Evolutionary conservation across 139 green algal species (phyloP).

Genomic region (Coelastrella sp.): DNA sequence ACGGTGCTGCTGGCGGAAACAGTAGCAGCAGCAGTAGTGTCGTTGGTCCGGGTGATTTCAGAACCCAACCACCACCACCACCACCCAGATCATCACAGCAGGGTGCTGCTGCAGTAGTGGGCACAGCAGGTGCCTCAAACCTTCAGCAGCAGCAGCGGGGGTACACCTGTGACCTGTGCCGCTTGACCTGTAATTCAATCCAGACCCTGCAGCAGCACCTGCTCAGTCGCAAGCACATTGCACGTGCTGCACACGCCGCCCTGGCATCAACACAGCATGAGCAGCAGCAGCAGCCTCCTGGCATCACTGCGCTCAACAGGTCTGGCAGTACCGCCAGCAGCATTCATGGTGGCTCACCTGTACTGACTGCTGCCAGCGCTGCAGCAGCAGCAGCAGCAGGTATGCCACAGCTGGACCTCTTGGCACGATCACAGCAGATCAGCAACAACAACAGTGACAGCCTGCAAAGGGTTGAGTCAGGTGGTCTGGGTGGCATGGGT

Average conservation of each 20-base stretch:
- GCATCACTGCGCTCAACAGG: conserved; percentile 33
- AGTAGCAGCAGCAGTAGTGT: conserved; percentile 1
- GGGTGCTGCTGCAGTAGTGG: conserved; percentile 1
- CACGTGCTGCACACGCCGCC: conserved; percentile 41
- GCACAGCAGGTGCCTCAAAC: conserved; percentile 8
- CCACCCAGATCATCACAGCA: not conserved
- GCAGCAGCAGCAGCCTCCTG: not conserved
- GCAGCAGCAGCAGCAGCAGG: too few species aligned
- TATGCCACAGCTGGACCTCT: not conserved
- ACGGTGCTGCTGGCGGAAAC: not conserved
- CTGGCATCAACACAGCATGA: conserved; percentile 23
- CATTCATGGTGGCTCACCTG: not conserved
- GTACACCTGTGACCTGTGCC: conserved; percentile 58
- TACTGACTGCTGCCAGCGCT: not conserved
- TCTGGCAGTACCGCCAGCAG: conserved; percentile 12
- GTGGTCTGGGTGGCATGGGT: too few species aligned
- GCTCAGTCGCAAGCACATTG: conserved; percentile 58
- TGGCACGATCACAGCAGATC: not conserved
- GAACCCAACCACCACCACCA: not conserved
- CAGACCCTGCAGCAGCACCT: conserved; percentile 68
- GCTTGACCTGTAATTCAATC: conserved; percentile 59
- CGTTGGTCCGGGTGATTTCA: not conserved
- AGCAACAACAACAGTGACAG: not conserved
- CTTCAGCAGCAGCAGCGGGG: conserved; percentile 19
- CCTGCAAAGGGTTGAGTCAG: too few species aligned